These are phyloP conservation scores for Lipomyces sp. DNA, from an alignment of 805 yeast genomes.

Conservation along the genomic window DNA sequence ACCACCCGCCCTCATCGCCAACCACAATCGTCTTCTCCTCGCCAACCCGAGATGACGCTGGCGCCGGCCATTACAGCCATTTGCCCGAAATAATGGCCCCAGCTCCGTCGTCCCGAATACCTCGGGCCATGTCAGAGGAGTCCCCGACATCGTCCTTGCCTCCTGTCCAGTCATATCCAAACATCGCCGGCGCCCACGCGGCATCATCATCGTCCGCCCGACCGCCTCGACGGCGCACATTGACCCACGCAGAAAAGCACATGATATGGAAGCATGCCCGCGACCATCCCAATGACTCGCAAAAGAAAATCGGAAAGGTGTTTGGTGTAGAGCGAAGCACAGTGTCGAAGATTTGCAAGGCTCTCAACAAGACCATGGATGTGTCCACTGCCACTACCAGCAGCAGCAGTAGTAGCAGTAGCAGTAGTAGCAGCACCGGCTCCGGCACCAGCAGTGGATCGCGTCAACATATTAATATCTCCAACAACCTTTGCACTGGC, in stretches of 20 bases:
- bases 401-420: no score
- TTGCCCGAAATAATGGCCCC: neutral
- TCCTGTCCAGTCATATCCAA: neutral
- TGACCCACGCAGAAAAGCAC: slow-evolving; percentile 34
- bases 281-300: slow-evolving; percentile 37
- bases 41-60: neutral
- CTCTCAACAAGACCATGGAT: slow-evolving; percentile 26
- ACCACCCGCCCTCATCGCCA: slow-evolving; percentile 5
- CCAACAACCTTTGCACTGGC: slow-evolving; percentile 2
- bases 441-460: slow-evolving; percentile 1
- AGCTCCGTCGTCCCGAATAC: neutral
- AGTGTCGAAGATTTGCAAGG: slow-evolving; percentile 40
- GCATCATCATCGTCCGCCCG: neutral
- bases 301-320: slow-evolving; percentile 36
- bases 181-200: neutral
- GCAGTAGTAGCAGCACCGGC: no score
- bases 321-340: slow-evolving; percentile 41
- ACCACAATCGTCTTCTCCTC: slow-evolving; percentile 4
- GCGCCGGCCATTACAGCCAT: neutral
- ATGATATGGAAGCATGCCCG: slow-evolving; percentile 32
- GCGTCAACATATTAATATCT: neutral
- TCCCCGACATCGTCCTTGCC: slow-evolving; percentile 5
- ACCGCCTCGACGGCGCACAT: slow-evolving; percentile 31
- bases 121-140: slow-evolving; percentile 5
- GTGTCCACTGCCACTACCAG: neutral